Base-by-base conservation (phyloP, 805 yeast species). In the Metschnikowia anglica region DNA sequence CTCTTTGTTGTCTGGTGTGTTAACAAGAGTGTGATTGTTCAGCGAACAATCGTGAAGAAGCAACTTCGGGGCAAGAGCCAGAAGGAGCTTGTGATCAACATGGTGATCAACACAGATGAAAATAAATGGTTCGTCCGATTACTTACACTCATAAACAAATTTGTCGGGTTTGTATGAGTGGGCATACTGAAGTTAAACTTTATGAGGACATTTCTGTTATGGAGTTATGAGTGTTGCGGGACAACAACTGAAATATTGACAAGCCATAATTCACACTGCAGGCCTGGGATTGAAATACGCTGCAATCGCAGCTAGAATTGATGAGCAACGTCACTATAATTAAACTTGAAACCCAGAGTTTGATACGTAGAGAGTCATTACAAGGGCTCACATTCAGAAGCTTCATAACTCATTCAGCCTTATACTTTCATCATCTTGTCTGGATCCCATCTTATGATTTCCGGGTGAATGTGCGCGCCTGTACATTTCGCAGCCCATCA, bases 71-170 rank as follows among this genome's bases (percentile, higher is more conserved):
- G 48, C 11, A 60, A 53, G 43, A 50, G 52, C 32, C 56, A 53
- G 44, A 66, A 65, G 44, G 74, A 70, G 52, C 63, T 70, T 48
- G 59, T 70, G 17, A 66, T 70, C 42, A 69, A 68, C 48, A 68
- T 70, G 73, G 57, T 68, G 19, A 56, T 70, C 42, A 68, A 67
- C 48, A 65, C 73, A 12, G 62, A 65, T 43, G 72, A 69, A 46
- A 68, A 70, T 49, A 70, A 65, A 51, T 70, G 74, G 76, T 69
- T 70, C 37, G 59, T 70, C 23, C 59, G 73, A 39, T 49, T 70
- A 48, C 60, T 69, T 29, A 51, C 44, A 12, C 46, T 70, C 35
- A 46, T 70, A 27, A 70, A 70, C 53, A 61, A 68, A 34, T 66
- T 68, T 55, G 72, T 70, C 10, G 74, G 74, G 5, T 69, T 70